These are phyloP conservation scores for Cladosporium sp. DNA, from an alignment of 2,329 filamentous ascomycete genomes.

Conservation along the genomic window DNA sequence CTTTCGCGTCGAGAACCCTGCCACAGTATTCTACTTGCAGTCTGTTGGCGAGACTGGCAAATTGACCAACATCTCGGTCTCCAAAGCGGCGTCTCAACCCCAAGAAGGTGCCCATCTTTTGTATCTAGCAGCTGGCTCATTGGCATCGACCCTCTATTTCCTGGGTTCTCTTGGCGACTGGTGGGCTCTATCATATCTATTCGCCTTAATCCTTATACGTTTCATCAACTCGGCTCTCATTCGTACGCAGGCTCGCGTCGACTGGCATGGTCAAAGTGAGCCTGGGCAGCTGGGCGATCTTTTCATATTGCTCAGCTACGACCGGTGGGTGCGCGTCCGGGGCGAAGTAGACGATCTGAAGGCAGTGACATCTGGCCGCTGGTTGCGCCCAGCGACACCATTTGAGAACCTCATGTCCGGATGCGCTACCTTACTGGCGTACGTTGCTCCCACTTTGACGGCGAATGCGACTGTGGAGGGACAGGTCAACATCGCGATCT, in stretches of 20 bases:
- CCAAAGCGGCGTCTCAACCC: background rate
- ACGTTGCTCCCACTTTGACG: conserved; percentile 56
- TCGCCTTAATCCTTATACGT: conserved; percentile 55
- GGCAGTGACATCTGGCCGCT: conserved; percentile 58
- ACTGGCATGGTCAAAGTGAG: conserved; percentile 42
- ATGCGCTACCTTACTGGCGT: conserved; percentile 58
- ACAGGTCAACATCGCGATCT: conserved; percentile 52
- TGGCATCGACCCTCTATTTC: conserved; percentile 20
- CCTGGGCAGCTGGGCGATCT: conserved; percentile 48
- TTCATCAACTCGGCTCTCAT: conserved; percentile 59
- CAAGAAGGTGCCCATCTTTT: background rate
- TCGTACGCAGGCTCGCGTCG: conserved; percentile 47
- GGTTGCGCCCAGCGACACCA: conserved; percentile 55
- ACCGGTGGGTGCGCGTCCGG: conserved; percentile 54
- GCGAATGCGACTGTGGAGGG: conserved; percentile 58
- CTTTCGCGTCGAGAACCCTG: conserved; percentile 51
- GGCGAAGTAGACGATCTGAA: conserved; percentile 59
- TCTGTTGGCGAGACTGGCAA: conserved; percentile 31
- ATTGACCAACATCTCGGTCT: conserved; percentile 31
- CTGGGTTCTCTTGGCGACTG: conserved; percentile 21
- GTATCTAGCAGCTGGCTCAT: background rate
- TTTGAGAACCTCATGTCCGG: conserved; percentile 53
- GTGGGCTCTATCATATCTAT: conserved; percentile 53
- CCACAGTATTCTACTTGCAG: conserved; percentile 54
- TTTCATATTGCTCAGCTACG: conserved; percentile 54